Percentiles rank a stretch among this genome's conserved stretches.
Conservation (phyloP, 1,139 yeast genomes). For the Pichia sp. region DNA sequence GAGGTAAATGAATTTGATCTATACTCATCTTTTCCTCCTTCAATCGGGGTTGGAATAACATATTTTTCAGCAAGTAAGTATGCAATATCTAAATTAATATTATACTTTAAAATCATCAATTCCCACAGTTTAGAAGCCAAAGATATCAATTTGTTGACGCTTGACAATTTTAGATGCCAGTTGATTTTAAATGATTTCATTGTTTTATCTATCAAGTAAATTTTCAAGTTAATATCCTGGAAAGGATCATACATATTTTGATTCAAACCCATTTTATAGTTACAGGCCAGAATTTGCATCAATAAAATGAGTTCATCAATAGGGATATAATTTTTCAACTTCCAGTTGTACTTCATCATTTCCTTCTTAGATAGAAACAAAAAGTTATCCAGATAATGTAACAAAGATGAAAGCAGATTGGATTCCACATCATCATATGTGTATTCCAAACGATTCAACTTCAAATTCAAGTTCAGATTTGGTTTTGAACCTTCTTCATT, state of each 20-base stretch:
- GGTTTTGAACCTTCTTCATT: slow-evolving; percentile 26
- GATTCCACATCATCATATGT: slow-evolving; percentile 42
- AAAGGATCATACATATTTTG: slow-evolving; percentile 6
- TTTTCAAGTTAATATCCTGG: slow-evolving; percentile 17
- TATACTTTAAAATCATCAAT: slow-evolving; percentile 15
- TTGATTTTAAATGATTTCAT: slow-evolving; percentile 14
- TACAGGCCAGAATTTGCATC: slow-evolving; percentile 44
- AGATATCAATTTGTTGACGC: slow-evolving; percentile 16
- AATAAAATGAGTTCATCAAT: slow-evolving; percentile 50
- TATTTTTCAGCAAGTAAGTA: slow-evolving; percentile 14
- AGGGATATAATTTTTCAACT: slow-evolving; percentile 49
- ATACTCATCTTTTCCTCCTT: slow-evolving; percentile 7
- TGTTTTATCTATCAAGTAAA: slow-evolving; percentile 16
- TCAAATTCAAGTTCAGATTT: slow-evolving; percentile 31
- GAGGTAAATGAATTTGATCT: no score
- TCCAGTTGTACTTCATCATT: slow-evolving; percentile 43
- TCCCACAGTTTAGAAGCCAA: slow-evolving; percentile 19
- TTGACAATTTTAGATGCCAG: slow-evolving; percentile 18
- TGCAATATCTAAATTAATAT: slow-evolving; percentile 13
- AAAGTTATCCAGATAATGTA: slow-evolving; percentile 50
- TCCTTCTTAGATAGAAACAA: slow-evolving; percentile 32
- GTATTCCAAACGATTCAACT: slow-evolving; percentile 26
- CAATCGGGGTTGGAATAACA: slow-evolving; percentile 11
- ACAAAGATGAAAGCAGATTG: slow-evolving; percentile 48
- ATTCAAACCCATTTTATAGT: slow-evolving; percentile 33